phyloP scores from a whole-genome alignment of 345 rosid genomes.

The Sonneratia alba region DNA sequence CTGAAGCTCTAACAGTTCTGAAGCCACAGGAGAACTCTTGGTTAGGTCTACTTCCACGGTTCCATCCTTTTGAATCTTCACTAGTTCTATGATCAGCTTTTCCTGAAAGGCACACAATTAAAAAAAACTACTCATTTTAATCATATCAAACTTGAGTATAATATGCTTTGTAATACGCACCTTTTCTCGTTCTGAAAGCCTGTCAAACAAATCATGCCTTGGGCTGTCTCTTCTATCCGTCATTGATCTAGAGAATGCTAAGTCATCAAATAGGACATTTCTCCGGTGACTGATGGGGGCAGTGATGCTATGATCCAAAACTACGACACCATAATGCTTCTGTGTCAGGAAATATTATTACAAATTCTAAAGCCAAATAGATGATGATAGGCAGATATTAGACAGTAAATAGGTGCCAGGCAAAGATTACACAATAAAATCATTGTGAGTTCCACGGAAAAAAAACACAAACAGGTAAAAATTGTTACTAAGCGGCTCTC shows the following conservation, averaged over 20 bases:
- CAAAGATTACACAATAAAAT: background rate
- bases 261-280: conserved; percentile 33
- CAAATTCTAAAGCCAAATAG: background rate
- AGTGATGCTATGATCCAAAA: conserved; percentile 51
- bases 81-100: conserved; percentile 72
- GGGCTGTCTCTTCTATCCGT: conserved; percentile 43
- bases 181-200: conserved; percentile 79
- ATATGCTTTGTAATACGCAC: conserved; percentile 23
- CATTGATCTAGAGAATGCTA: conserved; percentile 52
- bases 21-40: conserved; percentile 55
- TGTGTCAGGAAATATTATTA: background rate
- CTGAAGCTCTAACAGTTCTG: conserved; percentile 69
- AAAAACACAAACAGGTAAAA: background rate
- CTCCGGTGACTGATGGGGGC: conserved; percentile 32
- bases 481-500: background rate
- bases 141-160: conserved; percentile 4
- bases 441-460: background rate
- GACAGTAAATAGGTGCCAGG: background rate
- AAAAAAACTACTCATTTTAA: conserved; percentile 3
- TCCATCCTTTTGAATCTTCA: conserved; percentile 87
- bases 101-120: conserved; percentile 31
- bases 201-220: conserved; percentile 52
- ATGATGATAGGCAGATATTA: background rate
- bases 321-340: conserved; percentile 22
- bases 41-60: conserved; percentile 82